Conservation (phyloP, 2,329 filamentous ascomycete genomes). For the Aspergillus sp. region DNA sequence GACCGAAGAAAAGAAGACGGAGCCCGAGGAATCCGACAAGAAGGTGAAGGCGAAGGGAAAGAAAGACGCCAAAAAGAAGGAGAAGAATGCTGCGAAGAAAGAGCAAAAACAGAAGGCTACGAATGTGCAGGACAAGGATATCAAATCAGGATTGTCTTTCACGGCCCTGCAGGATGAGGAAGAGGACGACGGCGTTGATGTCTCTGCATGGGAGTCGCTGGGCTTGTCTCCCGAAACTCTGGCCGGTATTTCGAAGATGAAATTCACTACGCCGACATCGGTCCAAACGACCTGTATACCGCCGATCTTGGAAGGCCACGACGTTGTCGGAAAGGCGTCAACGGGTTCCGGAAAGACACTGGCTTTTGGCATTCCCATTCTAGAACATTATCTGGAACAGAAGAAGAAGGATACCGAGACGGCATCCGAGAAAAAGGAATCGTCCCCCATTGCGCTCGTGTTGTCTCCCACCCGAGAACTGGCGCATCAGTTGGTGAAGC, state of each 20-base stretch:
- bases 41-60: constrained; percentile 23
- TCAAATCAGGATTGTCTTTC: constrained; percentile 38
- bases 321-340: constrained; percentile 92
- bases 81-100: constrained; percentile 28
- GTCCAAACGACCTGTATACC: constrained; percentile 83
- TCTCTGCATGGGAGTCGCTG: constrained; percentile 76
- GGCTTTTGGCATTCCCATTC: constrained; percentile 89
- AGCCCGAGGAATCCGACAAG: constrained; percentile 25
- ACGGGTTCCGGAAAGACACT: constrained; percentile 97
- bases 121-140: constrained; percentile 33
- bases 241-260: constrained; percentile 72
- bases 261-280: constrained; percentile 75
- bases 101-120: constrained; percentile 29
- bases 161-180: constrained; percentile 38
- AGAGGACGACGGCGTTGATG: constrained; percentile 62
- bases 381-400: constrained; percentile 73
- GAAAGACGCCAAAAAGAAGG: constrained; percentile 16
- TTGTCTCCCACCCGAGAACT: constrained; percentile 90
- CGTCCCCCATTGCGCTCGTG: constrained; percentile 69
- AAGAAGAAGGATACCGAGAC: constrained; percentile 32
- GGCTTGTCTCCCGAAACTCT: constrained; percentile 71
- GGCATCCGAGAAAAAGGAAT: constrained; percentile 42
- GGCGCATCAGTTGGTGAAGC: constrained; percentile 84
- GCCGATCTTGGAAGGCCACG: constrained; percentile 75
- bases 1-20: constrained; percentile 14